phyloP scores from a whole-genome alignment of 345 rosid genomes.

The Conringia planisiliqua region DNA sequence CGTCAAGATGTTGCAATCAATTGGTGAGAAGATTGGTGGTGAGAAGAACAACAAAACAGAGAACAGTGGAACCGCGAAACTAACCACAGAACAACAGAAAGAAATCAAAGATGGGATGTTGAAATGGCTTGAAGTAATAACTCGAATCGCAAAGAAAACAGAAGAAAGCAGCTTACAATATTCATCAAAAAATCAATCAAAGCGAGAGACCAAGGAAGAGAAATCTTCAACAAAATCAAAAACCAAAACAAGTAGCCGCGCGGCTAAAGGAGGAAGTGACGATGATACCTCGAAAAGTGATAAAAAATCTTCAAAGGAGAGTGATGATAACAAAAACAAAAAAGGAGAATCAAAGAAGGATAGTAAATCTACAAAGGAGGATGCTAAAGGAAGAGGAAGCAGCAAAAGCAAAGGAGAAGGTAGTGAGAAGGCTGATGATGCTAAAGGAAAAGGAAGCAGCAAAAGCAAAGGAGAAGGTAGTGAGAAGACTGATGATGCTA shows the following conservation, averaged over 20 bases:
- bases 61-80: background rate
- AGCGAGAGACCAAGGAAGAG: background rate
- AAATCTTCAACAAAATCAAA: background rate
- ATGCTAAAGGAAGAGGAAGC: background rate
- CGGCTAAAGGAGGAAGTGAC: background rate
- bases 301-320: background rate
- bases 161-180: background rate
- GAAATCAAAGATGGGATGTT: conserved; percentile 12
- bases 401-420: background rate
- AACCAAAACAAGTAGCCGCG: background rate
- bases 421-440: too few species aligned
- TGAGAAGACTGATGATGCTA: too few species aligned
- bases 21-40: background rate
- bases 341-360: conserved; percentile 9
- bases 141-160: background rate
- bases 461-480: background rate
- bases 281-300: background rate
- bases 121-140: background rate
- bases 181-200: background rate
- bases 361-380: background rate
- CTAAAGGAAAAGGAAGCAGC: background rate
- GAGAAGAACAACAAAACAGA: background rate
- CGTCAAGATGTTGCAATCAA: background rate
- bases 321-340: background rate
- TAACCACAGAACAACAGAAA: background rate